Conservation (phyloP, 1,284 basidiomycete genomes). For the Mycena sp. region DNA sequence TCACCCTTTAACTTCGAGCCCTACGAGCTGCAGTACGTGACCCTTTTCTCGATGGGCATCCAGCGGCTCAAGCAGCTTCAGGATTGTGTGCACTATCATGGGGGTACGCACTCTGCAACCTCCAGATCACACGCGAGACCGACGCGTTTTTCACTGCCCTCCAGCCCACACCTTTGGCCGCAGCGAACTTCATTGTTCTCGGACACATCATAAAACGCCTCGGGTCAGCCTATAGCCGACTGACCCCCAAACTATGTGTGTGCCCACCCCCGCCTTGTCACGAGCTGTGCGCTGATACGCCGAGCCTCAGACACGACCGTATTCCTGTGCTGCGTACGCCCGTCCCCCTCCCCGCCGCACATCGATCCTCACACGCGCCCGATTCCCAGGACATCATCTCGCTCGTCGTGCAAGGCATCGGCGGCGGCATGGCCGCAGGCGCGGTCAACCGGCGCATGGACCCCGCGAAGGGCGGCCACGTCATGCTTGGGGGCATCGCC, state of each 20-base stretch:
- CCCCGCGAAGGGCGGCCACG: constrained; percentile 48
- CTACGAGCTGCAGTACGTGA: constrained; percentile 52
- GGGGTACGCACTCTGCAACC: constrained; percentile 8
- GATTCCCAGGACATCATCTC: constrained; percentile 56
- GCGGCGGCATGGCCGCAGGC: constrained; percentile 59
- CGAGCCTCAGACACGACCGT: constrained; percentile 52
- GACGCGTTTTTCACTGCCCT: constrained; percentile 39
- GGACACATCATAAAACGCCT: constrained; percentile 52
- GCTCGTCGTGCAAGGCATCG: constrained; percentile 61
- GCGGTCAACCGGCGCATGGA: constrained; percentile 40
- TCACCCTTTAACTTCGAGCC: constrained; percentile 32
- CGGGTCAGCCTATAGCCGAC: constrained; percentile 56
- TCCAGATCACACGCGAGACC: background rate
- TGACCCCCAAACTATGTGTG: constrained; percentile 53
- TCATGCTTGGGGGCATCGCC: constrained; percentile 59
- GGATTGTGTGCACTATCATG: constrained; percentile 31
- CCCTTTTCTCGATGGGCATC: constrained; percentile 30
- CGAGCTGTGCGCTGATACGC: background rate
- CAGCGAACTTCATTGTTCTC: constrained; percentile 63
- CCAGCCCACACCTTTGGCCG: constrained; percentile 61
- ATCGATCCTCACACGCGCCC: background rate
- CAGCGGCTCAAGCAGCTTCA: constrained; percentile 14
- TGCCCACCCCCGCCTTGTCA: constrained; percentile 16
- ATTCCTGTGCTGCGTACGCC: constrained; percentile 55
- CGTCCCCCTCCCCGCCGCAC: background rate